Base-by-base conservation (phyloP, 1,284 basidiomycete species). In the Trametes sp. region DNA sequence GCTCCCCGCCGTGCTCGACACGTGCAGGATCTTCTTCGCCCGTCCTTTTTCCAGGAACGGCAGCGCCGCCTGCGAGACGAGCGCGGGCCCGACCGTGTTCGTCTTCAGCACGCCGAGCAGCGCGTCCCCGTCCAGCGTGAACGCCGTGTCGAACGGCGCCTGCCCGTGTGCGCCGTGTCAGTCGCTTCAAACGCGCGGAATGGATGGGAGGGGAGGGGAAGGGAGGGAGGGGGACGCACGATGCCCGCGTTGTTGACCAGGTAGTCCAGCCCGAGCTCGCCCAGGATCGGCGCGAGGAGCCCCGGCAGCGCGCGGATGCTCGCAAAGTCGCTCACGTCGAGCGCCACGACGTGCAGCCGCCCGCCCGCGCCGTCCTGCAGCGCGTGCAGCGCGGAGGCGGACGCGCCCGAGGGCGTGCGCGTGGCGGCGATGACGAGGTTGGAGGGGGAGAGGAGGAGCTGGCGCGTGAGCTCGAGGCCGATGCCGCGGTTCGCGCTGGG, bases 191-290 rank as follows among this genome's bases (percentile, higher is more conserved):
- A 1, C 5, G 16, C 16, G 31, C 8, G n/a, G 31, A 11, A 33
- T 21, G 16, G 5, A 11, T 28, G 3, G 19, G 23, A 14, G 4
- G 14, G 19, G 7, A 16, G 7, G 21, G 2, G 48, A 33, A 31
- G n/a, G n/a, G n/a, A 11, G 19, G n/a, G n/a, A 8, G 16, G 28
- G 10, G 21, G 64, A 31, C 75, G 29, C 45, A 78, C 78, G 38
- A 79, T 73, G 1, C 70, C 78, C n/a, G 80, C 78, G 51, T 79
- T 81, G 68, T 80, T 80, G 53, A 79, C 61, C 14, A 81, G 69
- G 35, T 78, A 81, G 65, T 80, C 76, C 21, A 80, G 70, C 1
- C 77, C 75, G 0, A 55, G 59, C 8, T 67, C 67, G 3, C 51
- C 57, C 23, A 59, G 57, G n/a, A 59, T 59, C 11, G 51, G 24